Evolutionary conservation across 2,329 filamentous ascomycete genomes (phyloP), one percentile per base, ranked within the genome.

Genomic region (Pseudogymnoascus sp.): DNA sequence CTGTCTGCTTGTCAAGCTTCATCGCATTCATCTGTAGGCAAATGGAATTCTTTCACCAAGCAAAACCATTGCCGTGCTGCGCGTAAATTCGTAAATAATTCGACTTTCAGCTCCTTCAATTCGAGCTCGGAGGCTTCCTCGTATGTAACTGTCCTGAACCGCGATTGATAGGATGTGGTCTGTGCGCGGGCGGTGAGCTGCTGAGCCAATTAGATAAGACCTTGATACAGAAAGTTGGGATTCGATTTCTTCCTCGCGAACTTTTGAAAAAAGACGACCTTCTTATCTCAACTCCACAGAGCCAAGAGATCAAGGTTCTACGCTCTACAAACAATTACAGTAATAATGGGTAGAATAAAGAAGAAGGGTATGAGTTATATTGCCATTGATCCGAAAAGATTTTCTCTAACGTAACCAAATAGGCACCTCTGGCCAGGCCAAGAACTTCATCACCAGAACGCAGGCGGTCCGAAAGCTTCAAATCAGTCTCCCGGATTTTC

Each of bases 401-500:
- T 36, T 33, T n/a, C 47, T 58, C 39, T 61, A 36, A 54, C 41
- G 57, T 31, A 60, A 39, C 61, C 61, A 17, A 35, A 33, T 67
- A 87, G 85, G 92, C 73, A 86, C 89, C 74, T 82, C 92, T 74
- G 94, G 94, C 75, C 88, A 91, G 75, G 92, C 92, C 79, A 96
- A 94, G 79, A 99, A 99, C 83, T 99, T 93, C 81, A 92, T 99
- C 70, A 99, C 94, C 62, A 85, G 94, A 75, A 97, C 93, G 41
- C 92, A 97, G 79, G 94, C 94, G 50, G 91, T 99, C 70, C 91
- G 92, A 76, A 99, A 97, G 80, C 87, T 99, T 65, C 94, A 99
- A 78, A 89, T 99, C 76, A 96, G 90, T 71, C 85, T 99, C 62
- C 92, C 92, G 68, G 94, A 99, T 78, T 99, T 99, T 79, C 88